phyloP scores from a whole-genome alignment of 1,139 yeast species.

The Taphrina sp. region DNA sequence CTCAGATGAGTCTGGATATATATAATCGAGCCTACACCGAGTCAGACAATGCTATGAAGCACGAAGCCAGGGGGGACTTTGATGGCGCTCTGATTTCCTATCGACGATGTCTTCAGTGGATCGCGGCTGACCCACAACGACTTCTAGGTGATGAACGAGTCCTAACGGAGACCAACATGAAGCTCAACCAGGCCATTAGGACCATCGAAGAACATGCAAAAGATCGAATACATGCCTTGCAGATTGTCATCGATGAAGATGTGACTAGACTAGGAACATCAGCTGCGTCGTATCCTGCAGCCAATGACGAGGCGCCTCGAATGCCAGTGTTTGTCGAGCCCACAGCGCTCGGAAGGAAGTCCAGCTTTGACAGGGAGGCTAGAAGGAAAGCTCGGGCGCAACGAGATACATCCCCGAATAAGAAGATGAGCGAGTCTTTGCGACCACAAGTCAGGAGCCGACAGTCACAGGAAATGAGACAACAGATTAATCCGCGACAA shows the following conservation, averaged over 20 bases:
- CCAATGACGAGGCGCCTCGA: slow-evolving; percentile 4
- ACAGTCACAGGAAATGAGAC: slow-evolving; percentile 10
- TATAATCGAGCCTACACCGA: slow-evolving; percentile 30
- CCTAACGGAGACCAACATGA: slow-evolving; percentile 14
- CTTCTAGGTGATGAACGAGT: slow-evolving; percentile 27
- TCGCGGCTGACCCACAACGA: slow-evolving; percentile 29
- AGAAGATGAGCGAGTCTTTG: slow-evolving; percentile 27
- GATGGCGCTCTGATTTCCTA: slow-evolving; percentile 27
- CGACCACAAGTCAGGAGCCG: slow-evolving; percentile 21
- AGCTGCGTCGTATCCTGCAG: neutral
- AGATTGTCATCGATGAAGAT: slow-evolving; percentile 23
- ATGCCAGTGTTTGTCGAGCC: slow-evolving; percentile 26
- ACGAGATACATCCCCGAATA: slow-evolving; percentile 22
- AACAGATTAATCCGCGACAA: neutral
- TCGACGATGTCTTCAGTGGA: slow-evolving; percentile 28
- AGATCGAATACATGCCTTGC: slow-evolving; percentile 26
- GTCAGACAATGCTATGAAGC: slow-evolving; percentile 30
- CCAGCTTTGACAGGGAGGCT: slow-evolving; percentile 20
- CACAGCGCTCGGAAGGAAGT: neutral
- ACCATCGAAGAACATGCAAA: slow-evolving; percentile 31
- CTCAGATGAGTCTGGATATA: slow-evolving; percentile 31
- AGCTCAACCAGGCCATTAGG: slow-evolving; percentile 13
- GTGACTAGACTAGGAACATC: neutral
- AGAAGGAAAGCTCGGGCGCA: slow-evolving; percentile 1
- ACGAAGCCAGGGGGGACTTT: slow-evolving; percentile 29